Base-by-base conservation (phyloP, 805 yeast genomes). In the Yarrowia hollandica region DNA sequence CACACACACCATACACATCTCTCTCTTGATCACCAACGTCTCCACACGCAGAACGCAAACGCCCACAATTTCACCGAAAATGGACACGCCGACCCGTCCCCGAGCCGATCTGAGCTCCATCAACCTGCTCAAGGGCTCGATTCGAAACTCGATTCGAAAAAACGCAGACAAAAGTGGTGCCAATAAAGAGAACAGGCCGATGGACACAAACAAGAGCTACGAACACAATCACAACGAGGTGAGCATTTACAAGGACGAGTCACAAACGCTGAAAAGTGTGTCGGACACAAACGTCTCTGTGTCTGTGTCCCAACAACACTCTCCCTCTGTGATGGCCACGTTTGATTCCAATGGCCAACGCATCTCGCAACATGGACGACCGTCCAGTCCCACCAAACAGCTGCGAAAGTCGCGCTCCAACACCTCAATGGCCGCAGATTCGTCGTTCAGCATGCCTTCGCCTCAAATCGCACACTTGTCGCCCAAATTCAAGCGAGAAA, bases 101-200 rank as follows among this genome's bases (percentile, higher is more conserved):
- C 81, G 83, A 69, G 92, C 94, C 71, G 77, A 90, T 63, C 82
- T 94, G 73, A 82, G 85, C 65, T 69, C 82, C 31, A 83, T 94
- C 73, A 78, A 75, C 68, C 82, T 86, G 69, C 96, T 94, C 69
- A 82, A 82, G 72, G 99, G 99, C 23, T 48, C 55, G 22, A 48
- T 48, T 22, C 26, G 34, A 10, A 48, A 48, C 55, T 22, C 31
- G 7, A 48, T 48, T 16, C 30, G 38, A 9, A 48, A 33, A 12
- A 48, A 48, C 22, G 8, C 10, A 16, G 38, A 28, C 9, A 25
- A 44, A 14, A n/a, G 19, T n/a, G 16, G 39, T 7, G 15, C 18
- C 18, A 48, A 48, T 30, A 48, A 48, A 30, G 55, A 48, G 21
- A 48, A 48, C 55, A 9, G 15, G 8, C 35, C 35, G 12, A 16